Base-by-base conservation (phyloP, 495 filamentous ascomycete species). In the Aspergillus campestris region DNA sequence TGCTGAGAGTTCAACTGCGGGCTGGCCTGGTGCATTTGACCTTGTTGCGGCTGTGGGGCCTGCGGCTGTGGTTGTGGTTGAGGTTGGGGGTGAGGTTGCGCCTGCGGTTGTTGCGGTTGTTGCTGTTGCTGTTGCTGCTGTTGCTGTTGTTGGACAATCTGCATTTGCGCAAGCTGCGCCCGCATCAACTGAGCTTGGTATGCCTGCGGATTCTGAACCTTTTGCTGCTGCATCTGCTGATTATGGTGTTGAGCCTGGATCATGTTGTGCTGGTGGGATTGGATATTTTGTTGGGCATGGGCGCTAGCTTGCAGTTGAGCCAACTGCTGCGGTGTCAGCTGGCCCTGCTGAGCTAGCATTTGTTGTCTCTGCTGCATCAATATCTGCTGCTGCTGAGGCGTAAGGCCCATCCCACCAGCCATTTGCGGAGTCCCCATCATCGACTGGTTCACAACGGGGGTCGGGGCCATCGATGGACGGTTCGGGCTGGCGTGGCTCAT, bases 401-500 rank as follows among this genome's bases (percentile, higher is more conserved):
- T 71, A 18, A 67, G 53, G 35, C 48, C 48, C 44, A 67, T 62
- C 29, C 57, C 61, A 43, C 51, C 55, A 34, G 56, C 56, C 62
- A 72, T 69, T 39, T 70, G 69, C 9, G 61, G 62, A 7, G 64
- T 70, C 28, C 52, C 52, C 48, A 78, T 69, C 56, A 78, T 72
- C 31, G 62, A 64, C 42, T 76, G 78, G 39, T 65, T 67, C 65
- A 81, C 76, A 36, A 80, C 70, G 5, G 79, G 78, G 3, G 73
- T 77, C 35, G 77, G 72, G 10, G 75, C 62, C 67, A 85, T 77
- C 43, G 72, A 72, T 14, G 70, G 67, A 35, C 78, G 77, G 11
- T 71, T 72, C 28, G 85, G 82, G 55, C 84, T 90, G 31, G 73
- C 79, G 54, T 88, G 86, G 33, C 66, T 72, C 74, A 88, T 82